A percentile compares a stretch with the other conserved stretches of the same genome.
Conservation (phyloP, 2,329 filamentous ascomycete species). For the Drechslera avenae region DNA sequence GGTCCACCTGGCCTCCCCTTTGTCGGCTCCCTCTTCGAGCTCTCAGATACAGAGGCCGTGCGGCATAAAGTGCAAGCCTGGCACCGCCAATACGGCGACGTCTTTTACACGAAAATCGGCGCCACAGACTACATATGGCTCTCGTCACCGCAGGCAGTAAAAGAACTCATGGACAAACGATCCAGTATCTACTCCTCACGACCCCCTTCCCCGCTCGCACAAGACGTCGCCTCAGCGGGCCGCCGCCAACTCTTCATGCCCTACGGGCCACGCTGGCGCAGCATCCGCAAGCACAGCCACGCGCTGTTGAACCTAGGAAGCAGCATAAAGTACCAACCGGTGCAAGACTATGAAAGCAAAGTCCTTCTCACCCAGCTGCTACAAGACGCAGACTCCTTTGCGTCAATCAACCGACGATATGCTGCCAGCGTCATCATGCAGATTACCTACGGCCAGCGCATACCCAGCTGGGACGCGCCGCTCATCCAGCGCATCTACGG, state of each 20-base stretch:
- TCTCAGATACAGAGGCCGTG: conserved; percentile 43
- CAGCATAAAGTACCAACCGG: conserved; percentile 44
- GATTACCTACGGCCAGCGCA: conserved; percentile 44
- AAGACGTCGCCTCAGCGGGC: conserved; percentile 55
- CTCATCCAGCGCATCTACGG: conserved; percentile 41
- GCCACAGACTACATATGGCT: conserved; percentile 51
- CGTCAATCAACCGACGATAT: conserved; percentile 41
- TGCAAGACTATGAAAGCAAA: conserved; percentile 56
- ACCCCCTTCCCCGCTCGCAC: conserved; percentile 41
- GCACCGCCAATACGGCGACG: conserved; percentile 45
- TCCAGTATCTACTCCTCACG: conserved; percentile 59
- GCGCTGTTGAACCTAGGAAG: conserved; percentile 38
- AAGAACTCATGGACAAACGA: conserved; percentile 61
- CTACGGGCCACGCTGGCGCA: conserved; percentile 49
- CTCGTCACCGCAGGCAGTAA: conserved; percentile 56
- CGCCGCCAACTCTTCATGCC: conserved; percentile 53
- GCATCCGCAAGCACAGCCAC: conserved; percentile 45
- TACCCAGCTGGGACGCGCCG: conserved; percentile 40
- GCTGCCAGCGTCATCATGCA: conserved; percentile 43
- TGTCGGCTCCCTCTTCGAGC: conserved; percentile 48
- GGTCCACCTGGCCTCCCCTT: conserved; percentile 49
- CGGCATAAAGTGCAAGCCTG: conserved; percentile 42
- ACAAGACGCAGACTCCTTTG: conserved; percentile 39
- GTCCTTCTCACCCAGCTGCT: conserved; percentile 54
- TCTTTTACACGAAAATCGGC: conserved; percentile 51